Evolutionary conservation across 2,329 filamentous ascomycete species (phyloP).

Genomic region (Apiospora pterosperma): DNA sequence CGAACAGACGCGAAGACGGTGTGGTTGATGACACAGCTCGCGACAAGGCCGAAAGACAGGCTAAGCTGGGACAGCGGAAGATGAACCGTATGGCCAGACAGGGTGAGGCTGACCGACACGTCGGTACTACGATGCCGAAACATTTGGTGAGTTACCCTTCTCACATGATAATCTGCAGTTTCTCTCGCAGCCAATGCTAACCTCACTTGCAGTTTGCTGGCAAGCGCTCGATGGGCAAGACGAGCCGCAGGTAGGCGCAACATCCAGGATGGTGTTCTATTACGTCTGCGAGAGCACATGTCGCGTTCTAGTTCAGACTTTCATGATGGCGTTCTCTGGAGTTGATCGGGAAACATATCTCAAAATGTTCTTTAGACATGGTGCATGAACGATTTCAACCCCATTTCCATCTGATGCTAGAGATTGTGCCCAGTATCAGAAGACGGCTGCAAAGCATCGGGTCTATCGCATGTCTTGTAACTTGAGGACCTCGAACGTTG

Average conservation of each 20-base stretch:
- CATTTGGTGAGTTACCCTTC: slow-evolving; percentile 74
- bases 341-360: neutral
- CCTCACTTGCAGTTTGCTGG: slow-evolving; percentile 8
- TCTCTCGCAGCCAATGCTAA: neutral
- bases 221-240: slow-evolving; percentile 12
- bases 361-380: neutral
- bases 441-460: too few relatives aligned
- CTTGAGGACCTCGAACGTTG: too few relatives aligned
- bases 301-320: neutral
- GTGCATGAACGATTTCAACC: neutral
- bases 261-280: neutral
- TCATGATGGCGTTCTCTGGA: slow-evolving; percentile 1
- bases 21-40: slow-evolving; percentile 65
- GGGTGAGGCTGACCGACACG: slow-evolving; percentile 94
- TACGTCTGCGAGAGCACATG: neutral
- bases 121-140: slow-evolving; percentile 75
- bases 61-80: slow-evolving; percentile 92
- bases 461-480: too few relatives aligned
- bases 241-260: slow-evolving; percentile 6
- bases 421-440: neutral
- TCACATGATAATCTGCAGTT: neutral
- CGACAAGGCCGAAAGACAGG: slow-evolving; percentile 78
- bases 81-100: slow-evolving; percentile 98
- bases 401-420: neutral
- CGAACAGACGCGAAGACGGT: slow-evolving; percentile 73